Evolutionary conservation across 1,284 basidiomycete species (phyloP).

Genomic region (Cryptococcus hybrid): DNA sequence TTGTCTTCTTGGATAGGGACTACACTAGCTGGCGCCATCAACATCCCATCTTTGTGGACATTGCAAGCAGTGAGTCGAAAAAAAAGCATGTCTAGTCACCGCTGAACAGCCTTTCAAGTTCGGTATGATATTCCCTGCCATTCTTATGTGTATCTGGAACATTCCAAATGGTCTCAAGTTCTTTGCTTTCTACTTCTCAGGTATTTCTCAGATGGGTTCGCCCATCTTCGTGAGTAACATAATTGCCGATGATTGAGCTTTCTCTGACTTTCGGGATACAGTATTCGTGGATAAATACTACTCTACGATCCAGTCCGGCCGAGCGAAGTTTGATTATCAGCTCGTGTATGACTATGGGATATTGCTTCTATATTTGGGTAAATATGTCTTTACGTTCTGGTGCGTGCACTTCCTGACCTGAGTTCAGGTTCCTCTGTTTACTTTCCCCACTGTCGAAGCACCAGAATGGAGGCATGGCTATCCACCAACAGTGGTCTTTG

Average conservation of each 20-base stretch:
- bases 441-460: slow-evolving; percentile 30
- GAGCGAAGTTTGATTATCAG: slow-evolving; percentile 17
- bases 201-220: slow-evolving; percentile 3
- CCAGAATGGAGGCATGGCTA: slow-evolving; percentile 27
- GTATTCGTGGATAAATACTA: not conserved
- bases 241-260: slow-evolving; percentile 5
- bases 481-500: slow-evolving; percentile 21
- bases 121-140: slow-evolving; percentile 13
- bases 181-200: slow-evolving; percentile 6
- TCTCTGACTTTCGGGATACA: slow-evolving; percentile 8
- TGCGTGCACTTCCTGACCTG: too few relatives aligned
- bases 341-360: slow-evolving; percentile 29
- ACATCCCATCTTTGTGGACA: slow-evolving; percentile 3
- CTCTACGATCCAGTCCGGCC: not conserved
- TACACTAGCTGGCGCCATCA: slow-evolving; percentile 20
- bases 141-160: slow-evolving; percentile 18
- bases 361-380: slow-evolving; percentile 23
- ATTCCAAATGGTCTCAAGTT: slow-evolving; percentile 21
- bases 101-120: not conserved
- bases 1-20: slow-evolving; percentile 24
- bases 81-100: not conserved
- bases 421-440: slow-evolving; percentile 23
- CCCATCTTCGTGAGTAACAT: slow-evolving; percentile 12
- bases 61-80: not conserved
- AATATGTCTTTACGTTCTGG: too few relatives aligned